Evolutionary conservation across 225 moss, liverwort and hornwort genomes (phyloP).

Genomic region (Polytrichum commune): DNA sequence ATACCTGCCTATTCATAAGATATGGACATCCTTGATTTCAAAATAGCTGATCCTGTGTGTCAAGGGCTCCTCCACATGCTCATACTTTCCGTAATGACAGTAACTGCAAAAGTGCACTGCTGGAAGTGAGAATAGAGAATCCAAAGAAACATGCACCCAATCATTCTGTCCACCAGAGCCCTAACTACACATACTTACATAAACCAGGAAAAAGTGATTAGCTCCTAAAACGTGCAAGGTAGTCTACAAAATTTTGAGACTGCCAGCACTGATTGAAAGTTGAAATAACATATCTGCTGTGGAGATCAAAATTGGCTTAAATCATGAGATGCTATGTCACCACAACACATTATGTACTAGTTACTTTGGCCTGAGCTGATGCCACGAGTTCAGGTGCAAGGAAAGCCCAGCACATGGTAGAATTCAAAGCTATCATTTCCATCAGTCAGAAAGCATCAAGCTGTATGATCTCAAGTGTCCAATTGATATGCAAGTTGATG

Average conservation of each 20-base stretch:
- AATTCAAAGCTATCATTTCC: too few relatives aligned
- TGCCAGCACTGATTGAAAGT: background rate
- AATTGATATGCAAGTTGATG: background rate
- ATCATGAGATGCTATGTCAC: too few relatives aligned
- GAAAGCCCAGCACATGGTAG: too few relatives aligned
- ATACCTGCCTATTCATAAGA: background rate
- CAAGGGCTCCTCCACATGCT: background rate
- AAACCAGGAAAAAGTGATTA: background rate
- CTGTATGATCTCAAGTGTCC: background rate
- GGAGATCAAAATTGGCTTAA: too few relatives aligned
- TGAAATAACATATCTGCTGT: too few relatives aligned
- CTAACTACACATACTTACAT: background rate
- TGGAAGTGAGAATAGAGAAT: background rate
- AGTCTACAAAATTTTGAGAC: background rate
- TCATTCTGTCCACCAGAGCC: background rate
- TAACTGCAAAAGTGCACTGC: conserved; percentile 10
- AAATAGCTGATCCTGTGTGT: background rate
- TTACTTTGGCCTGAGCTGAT: too few relatives aligned
- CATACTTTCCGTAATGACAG: conserved; percentile 15
- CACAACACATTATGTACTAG: too few relatives aligned
- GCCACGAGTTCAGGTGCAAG: too few relatives aligned
- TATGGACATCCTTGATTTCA: background rate
- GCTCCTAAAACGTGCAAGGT: background rate
- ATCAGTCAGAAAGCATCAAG: background rate
- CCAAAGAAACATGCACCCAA: too few relatives aligned